Evolutionary conservation across 2,329 filamentous ascomycete species (phyloP).

Genomic region (Colletotrichum gloeosporioides): DNA sequence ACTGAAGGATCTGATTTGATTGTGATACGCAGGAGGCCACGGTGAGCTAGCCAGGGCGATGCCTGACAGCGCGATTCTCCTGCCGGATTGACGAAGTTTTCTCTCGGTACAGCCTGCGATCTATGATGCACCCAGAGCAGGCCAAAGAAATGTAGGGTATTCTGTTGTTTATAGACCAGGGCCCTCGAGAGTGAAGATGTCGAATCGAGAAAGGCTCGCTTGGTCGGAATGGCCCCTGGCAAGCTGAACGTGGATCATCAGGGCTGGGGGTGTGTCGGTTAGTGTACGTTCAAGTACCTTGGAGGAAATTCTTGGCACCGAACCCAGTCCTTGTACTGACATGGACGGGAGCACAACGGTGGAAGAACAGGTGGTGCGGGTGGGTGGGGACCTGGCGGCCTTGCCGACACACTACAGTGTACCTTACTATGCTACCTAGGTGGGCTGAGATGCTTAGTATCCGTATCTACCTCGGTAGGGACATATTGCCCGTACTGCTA

Average conservation of each 20-base stretch:
- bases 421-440: neutral
- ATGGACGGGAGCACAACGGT: neutral
- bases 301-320: neutral
- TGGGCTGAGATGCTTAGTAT: neutral
- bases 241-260: constrained; percentile 2
- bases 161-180: neutral
- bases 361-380: neutral
- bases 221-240: neutral
- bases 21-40: neutral
- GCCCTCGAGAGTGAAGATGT: neutral
- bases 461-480: neutral
- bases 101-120: neutral
- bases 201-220: neutral
- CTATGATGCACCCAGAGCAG: neutral
- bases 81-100: neutral
- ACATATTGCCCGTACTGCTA: neutral
- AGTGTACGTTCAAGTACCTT: neutral
- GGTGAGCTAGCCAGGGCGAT: neutral
- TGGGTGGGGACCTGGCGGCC: constrained; percentile 3
- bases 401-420: neutral
- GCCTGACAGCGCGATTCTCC: neutral
- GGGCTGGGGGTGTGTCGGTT: neutral
- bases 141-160: neutral
- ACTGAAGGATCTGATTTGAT: neutral
- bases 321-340: neutral